Evolutionary conservation across 441 rosid genomes (phyloP), one percentile per base, ranked within the genome.

Genomic region (Gossypium lobatum): DNA sequence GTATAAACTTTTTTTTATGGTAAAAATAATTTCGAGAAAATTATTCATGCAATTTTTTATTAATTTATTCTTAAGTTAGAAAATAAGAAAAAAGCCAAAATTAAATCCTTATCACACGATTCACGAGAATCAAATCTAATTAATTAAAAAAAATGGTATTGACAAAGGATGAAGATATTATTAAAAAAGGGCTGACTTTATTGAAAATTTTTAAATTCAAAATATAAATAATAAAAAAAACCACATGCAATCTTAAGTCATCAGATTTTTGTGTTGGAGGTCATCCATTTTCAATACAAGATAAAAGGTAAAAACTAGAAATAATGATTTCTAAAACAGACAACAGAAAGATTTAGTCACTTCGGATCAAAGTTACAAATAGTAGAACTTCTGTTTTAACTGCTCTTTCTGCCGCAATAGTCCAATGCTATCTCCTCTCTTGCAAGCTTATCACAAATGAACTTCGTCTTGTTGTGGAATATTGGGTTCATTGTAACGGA

Each of bases 131-230:
- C 54, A 45, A 21, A 20, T 21, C 31, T 21, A n/a, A 11, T 10
- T 18, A 39, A 42, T 42, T 31, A 14, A 58, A 58, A 23, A n/a
- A 62, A 31, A 0, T 17, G 6, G n/a, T 45, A 20, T 42, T 20
- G 70, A 65, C 26, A 20, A 42, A 42, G 70, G 17, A 65, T 65
- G 53, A 8, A 5, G 55, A 65, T 21, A 65, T 45, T 65, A 65
- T 65, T 20, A 11, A 42, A 42, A 65, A 65, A 5, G 2, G 34
- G 34, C 21, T 65, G 70, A 65, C 55, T 39, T 64, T 39, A 0
- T 39, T 39, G 16, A 4, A 4, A 10, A 0, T 1, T 1, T 8
- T 64, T 39, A 17, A 42, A 4, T 18, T 42, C 3, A 21, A 11
- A 20, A 54, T 25, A 4, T 11, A 64, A 11, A 39, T 64, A 11